Base-by-base conservation (phyloP, 129 eudicot genomes). In the Lonicera japonica region DNA sequence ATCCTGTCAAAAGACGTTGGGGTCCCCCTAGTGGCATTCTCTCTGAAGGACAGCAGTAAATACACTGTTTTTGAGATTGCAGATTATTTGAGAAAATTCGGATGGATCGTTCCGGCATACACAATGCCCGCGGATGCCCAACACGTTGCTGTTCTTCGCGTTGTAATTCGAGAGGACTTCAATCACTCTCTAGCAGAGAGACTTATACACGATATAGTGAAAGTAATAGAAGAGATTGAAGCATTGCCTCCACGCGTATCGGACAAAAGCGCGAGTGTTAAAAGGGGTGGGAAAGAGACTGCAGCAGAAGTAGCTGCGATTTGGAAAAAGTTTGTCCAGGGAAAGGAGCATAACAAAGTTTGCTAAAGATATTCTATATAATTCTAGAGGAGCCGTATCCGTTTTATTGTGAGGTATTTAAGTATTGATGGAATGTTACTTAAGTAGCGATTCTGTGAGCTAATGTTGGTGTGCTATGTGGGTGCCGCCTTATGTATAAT, bases 41-140 rank as follows among this genome's bases (percentile, higher is more conserved):
- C 90, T 50, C 80, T 80, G 18, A 86, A 83, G 73, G 90, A 78
- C 61, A 63, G 60, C 69, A 74, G 75, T 50, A 77, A 25, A 25
- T 73, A 83, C 78, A 74, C 76, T 0, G 87, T 79, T 45, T 87
- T 77, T 54, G 75, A 80, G 51, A 70, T 87, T 58, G 70, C 90
- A 1, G 84, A 80, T 41, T 73, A 81, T 51, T 69, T 83, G 29
- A 73, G 90, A 65, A 70, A 80, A 29, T 78, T 83, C 41, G 90
- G 90, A 68, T 87, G 95, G 90, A 76, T 87, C 0, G 55, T 80
- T 40, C 95, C 87, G 6, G 90, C 95, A 21, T 87, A 87, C 71
- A 77, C 90, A 29, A 75, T 87, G 95, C 95, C 95, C 20, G 83
- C 85, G 0, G 79, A 87, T 67, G 86, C 80, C 12, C 83, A 77